Conservation (phyloP, 805 yeast species). For the Lipomyces mesembrius region DNA sequence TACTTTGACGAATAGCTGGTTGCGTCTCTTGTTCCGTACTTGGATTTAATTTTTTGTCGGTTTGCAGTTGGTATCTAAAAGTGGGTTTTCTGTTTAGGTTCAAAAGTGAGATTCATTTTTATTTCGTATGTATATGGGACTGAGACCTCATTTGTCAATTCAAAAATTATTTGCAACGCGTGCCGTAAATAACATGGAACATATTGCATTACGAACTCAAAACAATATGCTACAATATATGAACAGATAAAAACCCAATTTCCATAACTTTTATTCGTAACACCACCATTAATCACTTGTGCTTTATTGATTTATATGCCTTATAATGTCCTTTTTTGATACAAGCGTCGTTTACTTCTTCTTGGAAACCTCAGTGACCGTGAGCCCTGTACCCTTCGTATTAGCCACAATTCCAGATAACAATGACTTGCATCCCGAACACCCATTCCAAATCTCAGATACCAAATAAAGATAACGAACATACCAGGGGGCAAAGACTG, state of each 20-base stretch:
- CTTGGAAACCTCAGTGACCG: slow-evolving; percentile 32
- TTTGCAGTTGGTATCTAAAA: background rate
- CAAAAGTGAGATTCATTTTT: background rate
- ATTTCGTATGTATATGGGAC: too few relatives aligned
- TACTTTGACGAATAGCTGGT: background rate
- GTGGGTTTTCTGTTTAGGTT: background rate
- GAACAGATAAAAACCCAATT: slow-evolving; percentile 5
- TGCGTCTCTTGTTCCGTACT: background rate
- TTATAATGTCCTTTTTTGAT: background rate
- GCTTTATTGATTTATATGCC: background rate
- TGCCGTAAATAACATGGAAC: background rate
- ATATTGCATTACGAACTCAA: background rate
- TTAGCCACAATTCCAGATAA: background rate
- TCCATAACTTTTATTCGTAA: slow-evolving; percentile 14
- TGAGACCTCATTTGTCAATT: background rate
- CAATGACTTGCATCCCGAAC: background rate
- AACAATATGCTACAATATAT: slow-evolving; percentile 7
- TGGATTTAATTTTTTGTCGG: too few relatives aligned
- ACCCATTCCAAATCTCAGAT: background rate
- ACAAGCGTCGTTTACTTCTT: slow-evolving; percentile 11
- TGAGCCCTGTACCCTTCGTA: slow-evolving; percentile 25
- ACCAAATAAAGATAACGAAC: slow-evolving; percentile 6
- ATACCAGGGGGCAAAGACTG: slow-evolving; percentile 90
- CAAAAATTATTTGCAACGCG: background rate
- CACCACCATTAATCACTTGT: background rate